A percentile compares a stretch with the other conserved stretches of the same genome.
Conservation (phyloP, 2,329 filamentous ascomycete species). For the Microsporum canis region DNA sequence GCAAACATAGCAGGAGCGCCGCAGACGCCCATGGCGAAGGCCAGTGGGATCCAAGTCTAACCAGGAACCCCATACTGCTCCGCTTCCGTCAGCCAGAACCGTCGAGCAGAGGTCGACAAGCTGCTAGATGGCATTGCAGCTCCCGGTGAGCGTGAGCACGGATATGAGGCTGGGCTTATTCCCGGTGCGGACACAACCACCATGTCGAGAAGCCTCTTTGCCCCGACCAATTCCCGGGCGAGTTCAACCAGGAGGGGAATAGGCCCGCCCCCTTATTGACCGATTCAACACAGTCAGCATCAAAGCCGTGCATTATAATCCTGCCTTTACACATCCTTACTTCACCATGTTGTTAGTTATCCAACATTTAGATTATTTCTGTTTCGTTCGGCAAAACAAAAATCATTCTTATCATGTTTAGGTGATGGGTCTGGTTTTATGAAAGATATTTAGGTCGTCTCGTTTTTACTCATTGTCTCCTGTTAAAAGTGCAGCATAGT, state of each 20-base stretch:
- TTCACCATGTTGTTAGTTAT: not conserved
- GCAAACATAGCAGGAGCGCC: not conserved
- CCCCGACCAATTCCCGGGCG: not conserved
- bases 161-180: not conserved
- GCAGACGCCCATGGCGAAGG: not conserved
- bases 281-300: not conserved
- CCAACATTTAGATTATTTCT: not conserved
- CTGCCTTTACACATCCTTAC: not conserved
- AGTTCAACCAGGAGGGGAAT: constrained; percentile 12
- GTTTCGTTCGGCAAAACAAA: not conserved
- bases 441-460: not conserved
- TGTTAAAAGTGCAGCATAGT: not conserved
- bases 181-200: not conserved
- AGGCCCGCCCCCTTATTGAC: constrained; percentile 19
- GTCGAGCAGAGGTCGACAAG: constrained; percentile 26
- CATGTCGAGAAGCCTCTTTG: not conserved
- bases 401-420: not conserved
- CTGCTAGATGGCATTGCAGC: constrained; percentile 29
- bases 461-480: not conserved
- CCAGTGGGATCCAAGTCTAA: constrained; percentile 16
- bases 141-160: constrained; percentile 14
- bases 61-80: constrained; percentile 18
- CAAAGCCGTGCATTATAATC: not conserved
- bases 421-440: not conserved
- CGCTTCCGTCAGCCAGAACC: constrained; percentile 12